These are phyloP conservation scores for Tephrocybe sp. DNA, from an alignment of 768 basidiomycete genomes.

Conservation along the genomic window DNA sequence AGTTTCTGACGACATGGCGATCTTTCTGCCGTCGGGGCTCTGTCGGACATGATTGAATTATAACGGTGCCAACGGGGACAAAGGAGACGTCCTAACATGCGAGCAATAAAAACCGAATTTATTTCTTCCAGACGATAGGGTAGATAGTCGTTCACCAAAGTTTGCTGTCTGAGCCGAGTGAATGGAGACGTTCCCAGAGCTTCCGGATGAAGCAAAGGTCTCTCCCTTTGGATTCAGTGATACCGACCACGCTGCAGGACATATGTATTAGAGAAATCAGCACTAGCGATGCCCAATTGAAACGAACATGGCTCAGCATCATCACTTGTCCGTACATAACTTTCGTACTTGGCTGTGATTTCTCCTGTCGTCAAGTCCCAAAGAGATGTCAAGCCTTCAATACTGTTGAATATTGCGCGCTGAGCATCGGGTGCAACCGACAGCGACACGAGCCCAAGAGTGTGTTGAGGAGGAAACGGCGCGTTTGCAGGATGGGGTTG, in stretches of 20 bases:
- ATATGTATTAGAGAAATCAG: neutral
- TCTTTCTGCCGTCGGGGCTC: slow-evolving; percentile 85
- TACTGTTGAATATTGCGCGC: slow-evolving; percentile 72
- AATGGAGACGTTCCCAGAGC: slow-evolving; percentile 68
- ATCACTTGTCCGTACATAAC: slow-evolving; percentile 59
- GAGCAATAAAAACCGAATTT: slow-evolving; percentile 79
- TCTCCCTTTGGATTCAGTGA: slow-evolving; percentile 75
- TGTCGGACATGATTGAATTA: slow-evolving; percentile 27
- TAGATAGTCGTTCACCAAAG: slow-evolving; percentile 64
- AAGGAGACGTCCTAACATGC: slow-evolving; percentile 52
- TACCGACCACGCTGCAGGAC: slow-evolving; percentile 71
- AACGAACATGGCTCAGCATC: slow-evolving; percentile 71
- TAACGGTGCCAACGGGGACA: too few relatives aligned
- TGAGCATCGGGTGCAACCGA: slow-evolving; percentile 69
- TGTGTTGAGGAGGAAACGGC: slow-evolving; percentile 64
- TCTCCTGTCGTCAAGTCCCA: slow-evolving; percentile 70
- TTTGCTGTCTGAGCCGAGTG: slow-evolving; percentile 68
- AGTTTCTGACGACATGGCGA: slow-evolving; percentile 82
- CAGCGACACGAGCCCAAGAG: slow-evolving; percentile 82
- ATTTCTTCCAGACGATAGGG: slow-evolving; percentile 63
- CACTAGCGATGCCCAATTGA: neutral
- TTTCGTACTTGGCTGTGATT: slow-evolving; percentile 68
- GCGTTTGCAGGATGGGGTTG: slow-evolving; percentile 54
- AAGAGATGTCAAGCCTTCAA: slow-evolving; percentile 80
- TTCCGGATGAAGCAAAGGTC: slow-evolving; percentile 74